phyloP scores from a whole-genome alignment of 768 basidiomycete species.

The Mrakia hoshinonis region DNA sequence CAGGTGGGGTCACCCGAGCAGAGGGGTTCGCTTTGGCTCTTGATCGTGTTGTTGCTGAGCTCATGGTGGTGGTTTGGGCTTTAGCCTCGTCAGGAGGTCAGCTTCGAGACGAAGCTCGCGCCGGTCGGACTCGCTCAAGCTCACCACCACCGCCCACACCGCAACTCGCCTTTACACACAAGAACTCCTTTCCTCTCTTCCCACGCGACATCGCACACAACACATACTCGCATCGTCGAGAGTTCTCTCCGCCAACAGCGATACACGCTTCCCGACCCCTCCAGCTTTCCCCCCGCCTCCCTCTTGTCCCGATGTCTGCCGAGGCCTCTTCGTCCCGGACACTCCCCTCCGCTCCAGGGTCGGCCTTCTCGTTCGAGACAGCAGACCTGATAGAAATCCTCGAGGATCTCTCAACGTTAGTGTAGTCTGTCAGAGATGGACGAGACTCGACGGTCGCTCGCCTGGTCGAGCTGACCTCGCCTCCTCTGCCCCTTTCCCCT shows the following conservation, averaged over 20 bases:
- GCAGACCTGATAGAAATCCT: conserved; percentile 64
- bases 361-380: conserved; percentile 18
- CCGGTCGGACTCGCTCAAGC: not conserved
- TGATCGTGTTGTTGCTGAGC: not conserved
- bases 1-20: not conserved
- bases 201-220: no score
- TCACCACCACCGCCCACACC: not conserved
- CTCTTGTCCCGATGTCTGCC: not conserved
- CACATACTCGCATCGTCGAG: no score
- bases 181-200: no score
- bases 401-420: conserved; percentile 79
- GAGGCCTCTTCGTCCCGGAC: not conserved
- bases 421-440: not conserved
- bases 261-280: not conserved
- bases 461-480: conserved; percentile 32
- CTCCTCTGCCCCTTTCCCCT: conserved; percentile 31
- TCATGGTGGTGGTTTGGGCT: not conserved
- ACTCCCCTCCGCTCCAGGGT: not conserved
- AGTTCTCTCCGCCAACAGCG: no score
- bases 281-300: not conserved
- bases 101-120: not conserved
- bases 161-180: not conserved
- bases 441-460: conserved; percentile 30
- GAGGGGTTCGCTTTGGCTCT: not conserved
- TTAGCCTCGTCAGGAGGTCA: not conserved